Evolutionary conservation across 2,329 filamentous ascomycete genomes (phyloP).

Genomic region (Claviceps purpurea): DNA sequence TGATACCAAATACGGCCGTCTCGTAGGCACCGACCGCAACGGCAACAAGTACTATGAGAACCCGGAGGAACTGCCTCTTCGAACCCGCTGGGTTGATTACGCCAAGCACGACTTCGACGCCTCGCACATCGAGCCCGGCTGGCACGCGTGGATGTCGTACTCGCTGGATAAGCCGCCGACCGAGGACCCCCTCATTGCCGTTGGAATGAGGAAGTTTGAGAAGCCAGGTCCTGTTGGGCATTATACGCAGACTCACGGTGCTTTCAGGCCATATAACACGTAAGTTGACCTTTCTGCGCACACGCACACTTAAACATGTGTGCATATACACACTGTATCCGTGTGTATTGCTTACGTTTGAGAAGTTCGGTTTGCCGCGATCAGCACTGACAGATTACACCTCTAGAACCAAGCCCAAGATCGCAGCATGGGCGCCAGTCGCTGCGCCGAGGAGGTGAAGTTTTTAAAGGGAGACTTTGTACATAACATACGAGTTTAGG

Average conservation of each 20-base stretch:
- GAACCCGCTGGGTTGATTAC: slow-evolving; percentile 96
- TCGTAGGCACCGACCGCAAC: slow-evolving; percentile 75
- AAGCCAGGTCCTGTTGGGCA: slow-evolving; percentile 57
- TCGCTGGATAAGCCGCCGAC: slow-evolving; percentile 75
- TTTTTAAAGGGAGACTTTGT: slow-evolving; percentile 9
- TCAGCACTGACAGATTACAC: slow-evolving; percentile 8
- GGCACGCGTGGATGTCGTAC: slow-evolving; percentile 98
- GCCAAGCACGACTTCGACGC: slow-evolving; percentile 74
- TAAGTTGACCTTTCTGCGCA: slow-evolving; percentile 37
- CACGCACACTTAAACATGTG: no score
- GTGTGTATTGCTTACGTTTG: no score
- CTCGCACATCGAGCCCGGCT: slow-evolving; percentile 83
- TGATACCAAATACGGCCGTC: slow-evolving; percentile 86
- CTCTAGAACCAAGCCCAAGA: slow-evolving; percentile 39
- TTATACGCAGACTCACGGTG: slow-evolving; percentile 60
- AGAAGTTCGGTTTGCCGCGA: no score
- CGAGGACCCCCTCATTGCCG: slow-evolving; percentile 57
- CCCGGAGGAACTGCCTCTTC: slow-evolving; percentile 83
- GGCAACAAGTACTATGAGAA: slow-evolving; percentile 99
- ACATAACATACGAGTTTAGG: slow-evolving; percentile 15
- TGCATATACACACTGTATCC: no score
- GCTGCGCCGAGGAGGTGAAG: slow-evolving; percentile 20
- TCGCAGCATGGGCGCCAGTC: slow-evolving; percentile 38
- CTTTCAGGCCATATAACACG: slow-evolving; percentile 93
- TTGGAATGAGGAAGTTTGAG: slow-evolving; percentile 63